These are phyloP conservation scores for Dinochytrium kinnereticum DNA, from an alignment of 371 early-diverging fungal species.

Conservation along the genomic window DNA sequence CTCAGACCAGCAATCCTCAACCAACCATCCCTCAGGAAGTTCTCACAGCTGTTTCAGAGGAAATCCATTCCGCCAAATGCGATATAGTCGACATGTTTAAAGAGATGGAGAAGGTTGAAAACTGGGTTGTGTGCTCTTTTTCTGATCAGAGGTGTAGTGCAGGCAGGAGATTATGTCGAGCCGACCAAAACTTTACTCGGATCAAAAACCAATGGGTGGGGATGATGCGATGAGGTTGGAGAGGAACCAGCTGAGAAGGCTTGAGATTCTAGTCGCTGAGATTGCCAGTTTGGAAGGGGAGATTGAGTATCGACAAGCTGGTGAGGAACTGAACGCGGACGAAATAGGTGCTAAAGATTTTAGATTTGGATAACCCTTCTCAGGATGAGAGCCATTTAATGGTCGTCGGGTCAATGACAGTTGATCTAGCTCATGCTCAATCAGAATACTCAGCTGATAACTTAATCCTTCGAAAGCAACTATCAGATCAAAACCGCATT, in stretches of 20 bases:
- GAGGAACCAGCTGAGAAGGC: not conserved
- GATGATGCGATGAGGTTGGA: not conserved
- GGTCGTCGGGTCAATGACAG: no score
- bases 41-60: not conserved
- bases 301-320: not conserved
- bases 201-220: not conserved
- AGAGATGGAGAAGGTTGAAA: conserved; percentile 5
- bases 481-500: no score
- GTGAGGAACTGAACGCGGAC: not conserved
- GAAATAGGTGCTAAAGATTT: not conserved
- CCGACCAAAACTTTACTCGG: not conserved
- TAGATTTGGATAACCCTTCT: no score
- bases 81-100: not conserved
- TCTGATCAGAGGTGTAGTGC: not conserved
- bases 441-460: no score
- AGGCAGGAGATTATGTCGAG: not conserved
- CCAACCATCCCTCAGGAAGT: not conserved
- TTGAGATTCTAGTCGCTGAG: conserved; percentile 2
- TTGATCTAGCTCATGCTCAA: no score
- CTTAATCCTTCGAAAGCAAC: no score
- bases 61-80: not conserved
- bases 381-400: no score
- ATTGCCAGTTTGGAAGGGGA: not conserved
- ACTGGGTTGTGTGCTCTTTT: not conserved
- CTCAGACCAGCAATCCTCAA: not conserved